Evolutionary conservation across 176 grass and related monocot genomes (phyloP), one percentile per base, ranked within the genome.

Genomic region (Aegilops bicornis): DNA sequence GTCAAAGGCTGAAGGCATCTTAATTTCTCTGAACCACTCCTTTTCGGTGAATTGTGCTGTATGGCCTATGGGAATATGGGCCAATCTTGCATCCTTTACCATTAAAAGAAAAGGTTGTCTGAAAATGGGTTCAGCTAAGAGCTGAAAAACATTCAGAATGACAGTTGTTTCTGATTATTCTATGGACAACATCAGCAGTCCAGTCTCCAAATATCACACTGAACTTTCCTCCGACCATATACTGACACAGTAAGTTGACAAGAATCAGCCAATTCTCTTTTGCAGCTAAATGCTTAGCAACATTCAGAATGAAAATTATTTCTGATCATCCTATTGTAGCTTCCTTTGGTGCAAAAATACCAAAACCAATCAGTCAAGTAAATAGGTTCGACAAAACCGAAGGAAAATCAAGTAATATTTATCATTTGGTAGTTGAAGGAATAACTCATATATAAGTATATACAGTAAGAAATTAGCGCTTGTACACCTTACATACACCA

Each of bases 291-390:
- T 58, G 54, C 17, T 58, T 19, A 58, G 54, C 54, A 22, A 58
- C 7, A 58, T 58, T 58, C 52, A 56, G 6, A 56, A 20, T 56
- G 52, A 56, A 19, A 56, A 56, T 2, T 19, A 56, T 19, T 56
- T 56, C 17, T 22, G 54, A 58, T 58, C 0, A 4, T 5, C 25
- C 22, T 13, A 47, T 25, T 13, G 73, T 11, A 81, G 31, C 43
- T 76, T 54, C 27, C 36, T 40, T 52, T 5, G 10, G 50, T 19
- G 13, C 47, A 90, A 90, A 39, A 78, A n/a, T 78, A 76, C 40
- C 15, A 70, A 61, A 69, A 69, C 17, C 65, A 22, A 68, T 27
- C 23, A 36, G 19, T 39, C 25, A 67, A 68, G 33, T 11, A 82
- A 82, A 86, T 48, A 78, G 16, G 33, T 39, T 76, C 7, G 71